Evolutionary conservation across 225 moss, liverwort and hornwort genomes (phyloP).

Genomic region (Thuidium tamariscinum): DNA sequence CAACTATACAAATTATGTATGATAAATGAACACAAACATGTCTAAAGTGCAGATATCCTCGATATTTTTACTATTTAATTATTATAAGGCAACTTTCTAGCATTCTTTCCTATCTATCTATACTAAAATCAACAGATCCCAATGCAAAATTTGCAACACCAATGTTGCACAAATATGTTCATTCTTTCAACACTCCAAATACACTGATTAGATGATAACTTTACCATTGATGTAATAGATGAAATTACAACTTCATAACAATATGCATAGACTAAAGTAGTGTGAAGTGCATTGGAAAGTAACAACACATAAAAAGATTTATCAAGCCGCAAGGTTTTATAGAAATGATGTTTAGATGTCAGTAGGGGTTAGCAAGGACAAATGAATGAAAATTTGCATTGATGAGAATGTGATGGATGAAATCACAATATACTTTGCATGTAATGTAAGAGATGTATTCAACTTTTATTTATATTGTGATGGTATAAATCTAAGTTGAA

Average conservation of each 20-base stretch:
- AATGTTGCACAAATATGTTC: not conserved
- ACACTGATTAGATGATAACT: not conserved
- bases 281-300: not conserved
- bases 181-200: not conserved
- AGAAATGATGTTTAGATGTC: not conserved
- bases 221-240: accelerated
- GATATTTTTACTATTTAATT: not conserved
- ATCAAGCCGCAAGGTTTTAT: not conserved
- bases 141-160: not conserved
- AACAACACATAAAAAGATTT: not conserved
- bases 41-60: too few species aligned
- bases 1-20: not conserved
- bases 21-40: not conserved
- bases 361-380: not conserved
- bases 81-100: too few species aligned
- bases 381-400: not conserved
- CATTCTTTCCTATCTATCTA: not conserved
- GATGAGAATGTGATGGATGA: not conserved
- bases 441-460: not conserved
- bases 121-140: accelerated
- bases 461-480: not conserved
- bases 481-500: too few species aligned
- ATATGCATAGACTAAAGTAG: not conserved
- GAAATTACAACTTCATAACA: not conserved
- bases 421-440: accelerated